Base-by-base conservation (phyloP, 2,329 filamentous ascomycete species). In the Fusarium redolens region DNA sequence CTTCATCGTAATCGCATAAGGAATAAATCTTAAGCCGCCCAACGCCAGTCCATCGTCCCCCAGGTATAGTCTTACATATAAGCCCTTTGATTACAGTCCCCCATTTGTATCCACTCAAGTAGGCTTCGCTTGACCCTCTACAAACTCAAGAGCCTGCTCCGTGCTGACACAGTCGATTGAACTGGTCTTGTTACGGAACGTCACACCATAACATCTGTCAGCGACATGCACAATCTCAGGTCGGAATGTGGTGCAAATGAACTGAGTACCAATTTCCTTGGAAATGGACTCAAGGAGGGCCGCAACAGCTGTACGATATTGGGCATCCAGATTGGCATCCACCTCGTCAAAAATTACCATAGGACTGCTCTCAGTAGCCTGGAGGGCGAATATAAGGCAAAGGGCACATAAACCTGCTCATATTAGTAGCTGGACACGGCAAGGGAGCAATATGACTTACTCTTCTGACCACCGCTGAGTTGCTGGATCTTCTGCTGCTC, bases 321-420 rank as follows among this genome's bases (percentile, higher is more conserved):
- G 96, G 2, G 96, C 95, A 81, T 99, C 96, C 30, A 99, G 89
- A 81, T 99, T 99, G 82, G 96, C 96, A 80, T 99, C 96, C 72
- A 99, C 97, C 83, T 99, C 96, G 82, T 99, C 96, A 77, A 99
- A 99, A 78, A 99, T 95, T 81, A 99, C 98, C 87, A 99, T 98
- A 3, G 96, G 96, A 48, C 96, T 97, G 14, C 96, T 96, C 81
- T 99, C 96, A 67, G 96, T 97, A 76, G 95, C 94, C 83, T 99
- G 96, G 75, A 99, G 97, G n/a, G 96, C 96, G 81, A 99, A 99
- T 75, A 99, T 97, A 57, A 99, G 90, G 48, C 96, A 97, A n/a
- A 99, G 90, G 14, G 96, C 96, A 82, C 96, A 98, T 70, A 98
- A 87, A 89, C 94, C 93, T 95, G 71, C 11, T 56, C 50, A 35